A percentile compares a stretch with the other conserved stretches of the same genome.
Evolutionary conservation across 495 filamentous ascomycete species (phyloP).

Genomic region (Aspergillus baeticus): DNA sequence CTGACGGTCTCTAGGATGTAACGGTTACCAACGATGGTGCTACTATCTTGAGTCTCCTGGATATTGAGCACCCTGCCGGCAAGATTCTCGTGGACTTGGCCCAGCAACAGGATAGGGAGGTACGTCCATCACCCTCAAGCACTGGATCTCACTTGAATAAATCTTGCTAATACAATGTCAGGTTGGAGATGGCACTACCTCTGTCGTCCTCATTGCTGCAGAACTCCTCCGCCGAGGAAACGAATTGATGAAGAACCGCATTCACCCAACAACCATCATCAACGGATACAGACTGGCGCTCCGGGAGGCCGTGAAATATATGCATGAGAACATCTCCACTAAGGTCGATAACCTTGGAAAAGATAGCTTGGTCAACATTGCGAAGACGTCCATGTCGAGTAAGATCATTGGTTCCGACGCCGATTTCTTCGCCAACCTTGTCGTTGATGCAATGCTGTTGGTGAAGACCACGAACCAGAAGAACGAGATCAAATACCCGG

Average conservation of each 20-base stretch:
- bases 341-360: constrained; percentile 89
- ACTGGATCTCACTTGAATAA: neutral
- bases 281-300: constrained; percentile 95
- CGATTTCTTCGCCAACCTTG: constrained; percentile 96
- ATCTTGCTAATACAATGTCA: constrained; percentile 28
- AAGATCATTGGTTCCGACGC: constrained; percentile 97
- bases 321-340: constrained; percentile 95
- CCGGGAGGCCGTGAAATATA: constrained; percentile 95
- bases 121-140: constrained; percentile 22
- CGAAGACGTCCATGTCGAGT: constrained; percentile 98
- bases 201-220: constrained; percentile 94
- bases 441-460: constrained; percentile 92
- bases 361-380: constrained; percentile 90
- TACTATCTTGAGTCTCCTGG: constrained; percentile 90
- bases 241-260: constrained; percentile 98
- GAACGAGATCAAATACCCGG: constrained; percentile 91
- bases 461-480: constrained; percentile 91
- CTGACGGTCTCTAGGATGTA: constrained; percentile 66
- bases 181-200: constrained; percentile 97
- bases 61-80: constrained; percentile 96
- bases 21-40: constrained; percentile 99
- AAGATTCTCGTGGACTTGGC: constrained; percentile 98
- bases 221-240: constrained; percentile 93
- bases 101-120: constrained; percentile 98
- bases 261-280: constrained; percentile 99